These are phyloP conservation scores for Nicotiana attenuata DNA, from an alignment of 257 asterid genomes.

Conservation along the genomic window DNA sequence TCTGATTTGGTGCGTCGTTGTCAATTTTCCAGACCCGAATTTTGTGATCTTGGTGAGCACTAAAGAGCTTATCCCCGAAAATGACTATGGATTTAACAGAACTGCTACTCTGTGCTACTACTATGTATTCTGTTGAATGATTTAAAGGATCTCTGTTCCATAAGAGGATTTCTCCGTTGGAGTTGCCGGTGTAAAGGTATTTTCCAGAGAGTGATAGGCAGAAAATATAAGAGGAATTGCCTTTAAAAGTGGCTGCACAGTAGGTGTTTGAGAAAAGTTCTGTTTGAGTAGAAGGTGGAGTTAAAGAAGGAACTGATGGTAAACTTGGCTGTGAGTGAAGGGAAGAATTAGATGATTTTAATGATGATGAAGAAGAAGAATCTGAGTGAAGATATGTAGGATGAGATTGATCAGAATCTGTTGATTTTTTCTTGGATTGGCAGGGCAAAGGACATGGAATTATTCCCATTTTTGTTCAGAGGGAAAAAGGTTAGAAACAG, in stretches of 20 bases:
- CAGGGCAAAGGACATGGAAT: neutral
- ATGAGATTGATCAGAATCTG: neutral
- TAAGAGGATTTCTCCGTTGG: constrained; percentile 46
- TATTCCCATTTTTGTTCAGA: neutral
- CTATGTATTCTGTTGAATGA: neutral
- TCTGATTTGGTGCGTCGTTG: neutral
- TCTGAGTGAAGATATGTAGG: constrained; percentile 10
- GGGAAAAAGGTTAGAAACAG: neutral
- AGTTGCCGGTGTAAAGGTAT: constrained; percentile 51
- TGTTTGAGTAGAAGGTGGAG: constrained; percentile 25
- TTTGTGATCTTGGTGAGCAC: constrained; percentile 66
- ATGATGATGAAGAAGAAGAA: constrained; percentile 28
- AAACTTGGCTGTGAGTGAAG: constrained; percentile 57
- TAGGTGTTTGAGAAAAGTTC: constrained; percentile 21
- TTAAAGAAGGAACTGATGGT: constrained; percentile 62
- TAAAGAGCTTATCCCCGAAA: constrained; percentile 44
- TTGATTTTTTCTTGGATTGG: neutral
- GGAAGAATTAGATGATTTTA: constrained; percentile 28
- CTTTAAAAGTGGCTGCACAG: constrained; percentile 43
- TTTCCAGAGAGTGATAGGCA: constrained; percentile 49
- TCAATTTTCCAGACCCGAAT: constrained; percentile 71
- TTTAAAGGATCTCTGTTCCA: constrained; percentile 29
- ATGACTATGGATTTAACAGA: constrained; percentile 43
- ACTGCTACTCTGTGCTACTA: constrained; percentile 26
- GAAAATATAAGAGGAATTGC: constrained; percentile 47